Evolutionary conservation across 2,329 filamentous ascomycete species (phyloP).

Genomic region (Huntiella moniliformis): DNA sequence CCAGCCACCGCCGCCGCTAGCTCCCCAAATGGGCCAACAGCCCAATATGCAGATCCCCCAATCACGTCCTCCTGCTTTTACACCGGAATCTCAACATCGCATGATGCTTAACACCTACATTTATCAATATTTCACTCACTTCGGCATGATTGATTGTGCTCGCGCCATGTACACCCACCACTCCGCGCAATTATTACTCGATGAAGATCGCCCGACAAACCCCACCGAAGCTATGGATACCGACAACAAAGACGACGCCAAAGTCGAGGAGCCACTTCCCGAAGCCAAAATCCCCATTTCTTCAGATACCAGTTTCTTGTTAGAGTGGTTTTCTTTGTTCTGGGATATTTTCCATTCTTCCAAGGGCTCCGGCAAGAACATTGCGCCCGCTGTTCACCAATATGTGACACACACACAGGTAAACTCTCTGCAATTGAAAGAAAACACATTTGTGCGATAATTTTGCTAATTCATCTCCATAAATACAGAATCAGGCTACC

Average conservation of each 20-base stretch:
- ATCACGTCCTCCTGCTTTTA: slow-evolving; percentile 1
- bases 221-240: slow-evolving; percentile 62
- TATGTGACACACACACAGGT: slow-evolving; percentile 77
- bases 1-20: background rate
- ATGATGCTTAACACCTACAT: slow-evolving; percentile 66
- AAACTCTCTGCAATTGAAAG: slow-evolving; percentile 16
- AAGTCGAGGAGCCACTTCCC: slow-evolving; percentile 65
- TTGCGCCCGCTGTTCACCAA: slow-evolving; percentile 44
- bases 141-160: slow-evolving; percentile 69
- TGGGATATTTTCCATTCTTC: slow-evolving; percentile 79
- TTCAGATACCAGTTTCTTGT: slow-evolving; percentile 61
- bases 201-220: slow-evolving; percentile 42
- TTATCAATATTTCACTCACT: slow-evolving; percentile 79
- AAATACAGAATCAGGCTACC: slow-evolving; percentile 36
- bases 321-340: slow-evolving; percentile 94
- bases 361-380: slow-evolving; percentile 47
- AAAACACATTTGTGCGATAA: slow-evolving; percentile 10
- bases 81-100: slow-evolving; percentile 30
- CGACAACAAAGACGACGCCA: slow-evolving; percentile 62
- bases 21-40: slow-evolving; percentile 6
- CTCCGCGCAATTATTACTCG: slow-evolving; percentile 22
- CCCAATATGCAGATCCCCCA: slow-evolving; percentile 18
- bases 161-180: slow-evolving; percentile 45
- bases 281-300: slow-evolving; percentile 45
- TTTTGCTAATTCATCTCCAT: slow-evolving; percentile 12